Percentiles rank a stretch among this genome's conserved stretches.
phyloP scores from a whole-genome alignment of 2,329 filamentous ascomycete genomes.

The Exophiala sideris region DNA sequence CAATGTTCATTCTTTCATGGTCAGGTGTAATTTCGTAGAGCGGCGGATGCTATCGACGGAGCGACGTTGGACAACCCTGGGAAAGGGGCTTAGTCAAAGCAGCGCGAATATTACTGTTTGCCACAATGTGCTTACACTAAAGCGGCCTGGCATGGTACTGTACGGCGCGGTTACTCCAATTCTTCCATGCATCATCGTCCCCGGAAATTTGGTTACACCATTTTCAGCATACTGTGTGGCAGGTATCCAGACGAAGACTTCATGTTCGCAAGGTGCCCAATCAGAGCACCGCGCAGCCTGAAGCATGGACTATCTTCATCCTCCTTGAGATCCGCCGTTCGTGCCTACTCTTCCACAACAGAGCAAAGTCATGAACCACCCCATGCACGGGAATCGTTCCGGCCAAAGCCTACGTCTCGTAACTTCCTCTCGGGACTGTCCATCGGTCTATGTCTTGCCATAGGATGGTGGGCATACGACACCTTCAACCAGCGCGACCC shows the following conservation, averaged over 20 bases:
- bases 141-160: too few species aligned
- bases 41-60: too few species aligned
- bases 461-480: constrained; percentile 4
- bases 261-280: constrained; percentile 19
- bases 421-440: constrained; percentile 2
- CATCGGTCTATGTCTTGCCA: constrained; percentile 1
- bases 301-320: background rate
- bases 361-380: constrained; percentile 1
- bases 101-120: too few species aligned
- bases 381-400: background rate
- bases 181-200: too few species aligned
- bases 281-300: constrained; percentile 8
- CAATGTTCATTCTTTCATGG: too few species aligned
- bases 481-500: constrained; percentile 3
- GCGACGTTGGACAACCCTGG: background rate
- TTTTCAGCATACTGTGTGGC: too few species aligned
- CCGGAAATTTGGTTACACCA: background rate
- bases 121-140: too few species aligned
- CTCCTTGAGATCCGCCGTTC: background rate
- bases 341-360: constrained; percentile 7
- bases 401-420: background rate
- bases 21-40: too few species aligned
- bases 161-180: too few species aligned
- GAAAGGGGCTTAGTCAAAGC: too few species aligned
- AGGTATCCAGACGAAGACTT: background rate